Conservation (phyloP, 73 alveolate species). For the Halteria grandinella region DNA sequence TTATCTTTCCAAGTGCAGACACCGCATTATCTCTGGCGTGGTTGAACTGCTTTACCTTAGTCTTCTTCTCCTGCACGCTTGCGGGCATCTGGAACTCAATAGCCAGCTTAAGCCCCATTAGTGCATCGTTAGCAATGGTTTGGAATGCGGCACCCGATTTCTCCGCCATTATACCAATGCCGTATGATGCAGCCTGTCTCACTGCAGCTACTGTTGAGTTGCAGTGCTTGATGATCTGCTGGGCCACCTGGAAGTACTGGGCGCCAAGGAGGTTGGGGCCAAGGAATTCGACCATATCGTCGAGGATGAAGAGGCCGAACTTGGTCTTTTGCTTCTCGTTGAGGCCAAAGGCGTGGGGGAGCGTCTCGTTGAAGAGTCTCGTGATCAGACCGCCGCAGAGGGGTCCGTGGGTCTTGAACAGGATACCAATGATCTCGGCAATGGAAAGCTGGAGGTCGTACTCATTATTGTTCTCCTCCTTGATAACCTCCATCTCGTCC, state of each 20-base stretch:
- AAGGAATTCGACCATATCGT: constrained; percentile 95
- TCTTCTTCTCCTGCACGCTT: constrained; percentile 46
- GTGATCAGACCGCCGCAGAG: constrained; percentile 44
- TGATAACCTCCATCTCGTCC: constrained; percentile 69
- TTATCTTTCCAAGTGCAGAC: constrained; percentile 84
- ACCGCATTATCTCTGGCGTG: constrained; percentile 90
- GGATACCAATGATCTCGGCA: constrained; percentile 84
- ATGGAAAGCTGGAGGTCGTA: constrained; percentile 79
- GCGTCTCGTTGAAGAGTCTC: constrained; percentile 24
- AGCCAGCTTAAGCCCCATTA: constrained; percentile 68
- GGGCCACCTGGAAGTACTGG: constrained; percentile 67
- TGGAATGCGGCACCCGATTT: constrained; percentile 61
- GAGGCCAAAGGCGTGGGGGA: constrained; percentile 43
- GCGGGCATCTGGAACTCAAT: constrained; percentile 34
- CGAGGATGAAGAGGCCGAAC: constrained; percentile 93
- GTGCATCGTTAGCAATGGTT: constrained; percentile 40
- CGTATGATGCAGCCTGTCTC: constrained; percentile 97
- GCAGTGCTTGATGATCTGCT: constrained; percentile 75
- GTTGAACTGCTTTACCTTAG: constrained; percentile 67
- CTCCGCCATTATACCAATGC: constrained; percentile 90
- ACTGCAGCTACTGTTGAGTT: constrained; percentile 75
- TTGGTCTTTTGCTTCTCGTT: constrained; percentile 64
- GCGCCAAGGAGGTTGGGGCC: constrained; percentile 81
- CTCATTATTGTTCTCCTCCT: constrained; percentile 78
- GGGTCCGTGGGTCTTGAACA: constrained; percentile 86